Conservation (phyloP, 1,139 yeast genomes). For the Blastobotrys persicus region DNA sequence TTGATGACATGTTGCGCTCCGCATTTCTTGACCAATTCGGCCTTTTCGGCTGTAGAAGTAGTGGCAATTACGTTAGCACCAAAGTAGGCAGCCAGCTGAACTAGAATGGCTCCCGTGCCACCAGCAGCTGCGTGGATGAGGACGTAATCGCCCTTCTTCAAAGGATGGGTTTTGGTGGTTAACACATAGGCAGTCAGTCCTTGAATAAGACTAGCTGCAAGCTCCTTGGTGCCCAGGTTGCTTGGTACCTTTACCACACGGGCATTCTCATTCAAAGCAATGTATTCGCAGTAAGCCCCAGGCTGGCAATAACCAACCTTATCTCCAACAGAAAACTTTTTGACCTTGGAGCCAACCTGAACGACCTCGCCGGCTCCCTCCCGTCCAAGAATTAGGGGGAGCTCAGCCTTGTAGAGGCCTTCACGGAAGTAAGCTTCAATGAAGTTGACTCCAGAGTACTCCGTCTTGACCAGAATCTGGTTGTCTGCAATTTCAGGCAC, state of each 20-base stretch:
- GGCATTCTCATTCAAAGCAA: slow-evolving; percentile 38
- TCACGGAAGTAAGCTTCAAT: slow-evolving; percentile 79
- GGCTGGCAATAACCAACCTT: slow-evolving; percentile 55
- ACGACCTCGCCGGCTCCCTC: slow-evolving; percentile 80
- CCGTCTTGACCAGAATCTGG: slow-evolving; percentile 68
- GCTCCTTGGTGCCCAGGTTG: slow-evolving; percentile 47
- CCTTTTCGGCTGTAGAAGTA: slow-evolving; percentile 66
- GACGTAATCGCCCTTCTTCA: slow-evolving; percentile 64
- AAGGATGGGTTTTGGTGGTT: slow-evolving; percentile 60
- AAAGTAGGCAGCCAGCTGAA: slow-evolving; percentile 56
- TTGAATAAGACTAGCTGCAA: slow-evolving; percentile 64
- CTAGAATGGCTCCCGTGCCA: slow-evolving; percentile 74
- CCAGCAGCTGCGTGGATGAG: slow-evolving; percentile 94
- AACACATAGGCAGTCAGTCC: slow-evolving; percentile 79
- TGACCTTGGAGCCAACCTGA: slow-evolving; percentile 61
- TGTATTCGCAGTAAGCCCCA: slow-evolving; percentile 68
- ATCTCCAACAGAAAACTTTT: slow-evolving; percentile 64
- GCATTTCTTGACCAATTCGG: slow-evolving; percentile 49
- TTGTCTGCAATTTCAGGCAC: slow-evolving; percentile 55
- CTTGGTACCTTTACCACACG: slow-evolving; percentile 51
- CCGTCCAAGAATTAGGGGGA: slow-evolving; percentile 72
- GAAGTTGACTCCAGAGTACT: slow-evolving; percentile 75
- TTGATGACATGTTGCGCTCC: slow-evolving; percentile 79
- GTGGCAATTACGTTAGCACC: slow-evolving; percentile 85
- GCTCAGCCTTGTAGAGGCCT: slow-evolving; percentile 61